phyloP scores from a whole-genome alignment of 352 stramenopile genomes.

The Vaucheria bursata region DNA sequence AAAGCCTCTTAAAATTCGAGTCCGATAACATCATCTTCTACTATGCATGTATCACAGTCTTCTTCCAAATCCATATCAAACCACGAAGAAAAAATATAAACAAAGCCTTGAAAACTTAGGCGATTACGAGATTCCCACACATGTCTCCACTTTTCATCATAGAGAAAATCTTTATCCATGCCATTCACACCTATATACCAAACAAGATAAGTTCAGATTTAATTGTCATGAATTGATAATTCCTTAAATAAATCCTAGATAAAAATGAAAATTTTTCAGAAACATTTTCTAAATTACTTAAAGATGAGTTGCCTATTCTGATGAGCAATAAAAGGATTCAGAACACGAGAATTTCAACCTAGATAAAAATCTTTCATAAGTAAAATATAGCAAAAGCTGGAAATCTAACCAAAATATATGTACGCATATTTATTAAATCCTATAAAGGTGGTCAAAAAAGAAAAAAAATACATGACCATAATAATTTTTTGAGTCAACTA shows the following conservation, averaged over 20 bases:
- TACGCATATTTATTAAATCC: too few relatives aligned
- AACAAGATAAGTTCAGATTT: background rate
- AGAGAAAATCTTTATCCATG: background rate
- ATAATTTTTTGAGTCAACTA: too few relatives aligned
- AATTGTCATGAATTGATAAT: background rate
- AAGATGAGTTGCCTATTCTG: too few relatives aligned
- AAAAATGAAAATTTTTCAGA: background rate
- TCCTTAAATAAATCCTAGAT: background rate
- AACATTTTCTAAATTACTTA: too few relatives aligned
- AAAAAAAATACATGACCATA: too few relatives aligned
- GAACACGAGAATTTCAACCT: too few relatives aligned
- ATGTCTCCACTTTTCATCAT: background rate
- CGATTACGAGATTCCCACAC: constrained; percentile 1
- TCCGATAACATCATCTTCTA: background rate
- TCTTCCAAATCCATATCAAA: constrained; percentile 12
- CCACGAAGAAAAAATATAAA: constrained; percentile 26
- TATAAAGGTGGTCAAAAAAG: too few relatives aligned
- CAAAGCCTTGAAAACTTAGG: constrained; percentile 32
- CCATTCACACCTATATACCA: too few relatives aligned
- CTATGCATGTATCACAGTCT: background rate
- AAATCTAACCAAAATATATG: too few relatives aligned
- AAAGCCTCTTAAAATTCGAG: background rate
- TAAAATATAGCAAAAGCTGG: too few relatives aligned
- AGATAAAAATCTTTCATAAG: too few relatives aligned
- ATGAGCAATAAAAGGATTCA: too few relatives aligned